Conservation (phyloP, 441 rosid genomes). For the Pelargonium cotyledonis region DNA sequence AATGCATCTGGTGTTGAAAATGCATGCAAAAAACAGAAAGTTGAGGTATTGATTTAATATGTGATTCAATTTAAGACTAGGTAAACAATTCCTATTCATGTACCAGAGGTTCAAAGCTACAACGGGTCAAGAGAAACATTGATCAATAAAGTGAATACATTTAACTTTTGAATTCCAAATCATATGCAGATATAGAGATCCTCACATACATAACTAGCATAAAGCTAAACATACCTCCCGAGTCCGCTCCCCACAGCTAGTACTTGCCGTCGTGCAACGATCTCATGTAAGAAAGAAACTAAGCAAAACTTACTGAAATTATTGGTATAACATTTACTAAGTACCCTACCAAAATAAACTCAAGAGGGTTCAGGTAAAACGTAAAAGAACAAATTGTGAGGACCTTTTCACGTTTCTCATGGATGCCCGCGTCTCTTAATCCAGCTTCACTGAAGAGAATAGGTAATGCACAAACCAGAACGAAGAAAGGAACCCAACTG, state of each 20-base stretch:
- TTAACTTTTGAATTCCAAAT: neutral
- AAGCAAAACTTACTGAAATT: constrained; percentile 27
- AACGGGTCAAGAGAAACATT: neutral
- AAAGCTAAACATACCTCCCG: neutral
- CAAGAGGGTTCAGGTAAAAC: constrained; percentile 9
- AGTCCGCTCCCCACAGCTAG: neutral
- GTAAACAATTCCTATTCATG: neutral
- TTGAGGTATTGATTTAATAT: too few relatives aligned
- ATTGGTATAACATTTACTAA: constrained; percentile 29
- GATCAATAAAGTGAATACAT: neutral
- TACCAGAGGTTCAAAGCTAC: neutral
- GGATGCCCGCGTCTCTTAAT: constrained; percentile 27
- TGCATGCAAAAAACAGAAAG: too few relatives aligned
- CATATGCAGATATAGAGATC: neutral
- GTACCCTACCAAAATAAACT: constrained; percentile 25
- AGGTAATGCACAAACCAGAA: constrained; percentile 85
- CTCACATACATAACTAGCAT: neutral
- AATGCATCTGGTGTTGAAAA: too few relatives aligned
- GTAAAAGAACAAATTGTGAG: constrained; percentile 5
- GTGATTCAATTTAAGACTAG: neutral
- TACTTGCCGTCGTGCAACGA: neutral
- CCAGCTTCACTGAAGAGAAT: constrained; percentile 87
- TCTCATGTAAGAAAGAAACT: neutral
- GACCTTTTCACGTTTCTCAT: neutral
- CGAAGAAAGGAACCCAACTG: constrained; percentile 74